A percentile compares a stretch with the other conserved stretches of the same genome.
Evolutionary conservation across 352 stramenopile genomes (phyloP).

Genomic region (Chrysophaeum taylorii): DNA sequence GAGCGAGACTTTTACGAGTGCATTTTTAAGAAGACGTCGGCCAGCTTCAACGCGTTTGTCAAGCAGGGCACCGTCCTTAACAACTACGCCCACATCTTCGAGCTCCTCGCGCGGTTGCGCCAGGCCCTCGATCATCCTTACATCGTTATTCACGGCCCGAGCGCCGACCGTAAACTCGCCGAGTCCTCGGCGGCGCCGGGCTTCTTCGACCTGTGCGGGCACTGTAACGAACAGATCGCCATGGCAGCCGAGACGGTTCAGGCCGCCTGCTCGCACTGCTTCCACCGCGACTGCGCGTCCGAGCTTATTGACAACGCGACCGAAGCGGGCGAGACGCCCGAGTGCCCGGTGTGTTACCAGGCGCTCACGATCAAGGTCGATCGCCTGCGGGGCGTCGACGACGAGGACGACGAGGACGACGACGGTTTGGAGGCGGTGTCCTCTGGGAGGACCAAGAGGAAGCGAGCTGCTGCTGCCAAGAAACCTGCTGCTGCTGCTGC

Average conservation of each 20-base stretch:
- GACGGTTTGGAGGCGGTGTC: no score
- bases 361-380: conserved; percentile 68
- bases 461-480: conserved; percentile 15
- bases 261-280: conserved; percentile 27
- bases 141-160: conserved; percentile 65
- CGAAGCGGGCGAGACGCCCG: conserved; percentile 39
- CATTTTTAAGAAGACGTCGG: conserved; percentile 89
- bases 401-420: conserved; percentile 28
- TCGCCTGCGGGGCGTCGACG: conserved; percentile 21
- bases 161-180: background rate
- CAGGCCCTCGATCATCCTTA: conserved; percentile 98
- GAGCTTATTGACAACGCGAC: conserved; percentile 20
- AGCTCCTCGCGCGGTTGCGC: conserved; percentile 88
- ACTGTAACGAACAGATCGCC: conserved; percentile 29
- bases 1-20: conserved; percentile 97
- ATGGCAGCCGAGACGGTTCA: conserved; percentile 26
- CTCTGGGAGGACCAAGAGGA: conserved; percentile 8
- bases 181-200: conserved; percentile 1
- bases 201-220: conserved; percentile 26
- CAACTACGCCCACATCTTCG: conserved; percentile 99
- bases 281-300: conserved; percentile 27
- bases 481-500: no score
- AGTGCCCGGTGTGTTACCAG: conserved; percentile 63
- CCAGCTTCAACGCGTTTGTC: conserved; percentile 97
- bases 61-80: conserved; percentile 92